Conservation (phyloP, 2,329 filamentous ascomycete genomes). For the Didymella pinodella region DNA sequence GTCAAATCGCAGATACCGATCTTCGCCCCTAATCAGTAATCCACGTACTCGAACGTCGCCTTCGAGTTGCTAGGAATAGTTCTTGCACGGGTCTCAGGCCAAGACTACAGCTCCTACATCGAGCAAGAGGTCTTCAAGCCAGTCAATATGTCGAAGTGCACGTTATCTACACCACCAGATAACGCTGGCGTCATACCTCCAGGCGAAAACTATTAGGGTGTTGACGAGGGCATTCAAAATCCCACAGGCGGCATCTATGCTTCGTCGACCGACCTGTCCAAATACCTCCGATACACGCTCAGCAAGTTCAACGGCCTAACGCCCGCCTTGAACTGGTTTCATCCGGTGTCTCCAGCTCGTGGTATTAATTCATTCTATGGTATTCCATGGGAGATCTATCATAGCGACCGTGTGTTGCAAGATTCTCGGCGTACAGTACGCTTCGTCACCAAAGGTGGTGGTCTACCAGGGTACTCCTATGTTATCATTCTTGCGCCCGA, state of each 20-base stretch:
- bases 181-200: conserved; percentile 51
- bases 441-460: conserved; percentile 57
- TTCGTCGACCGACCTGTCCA: conserved; percentile 53
- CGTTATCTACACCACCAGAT: conserved; percentile 41
- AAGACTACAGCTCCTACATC: conserved; percentile 51
- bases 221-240: conserved; percentile 53
- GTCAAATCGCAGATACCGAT: conserved; percentile 45
- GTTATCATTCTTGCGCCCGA: conserved; percentile 54
- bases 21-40: conserved; percentile 54
- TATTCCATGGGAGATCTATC: conserved; percentile 59
- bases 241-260: conserved; percentile 58
- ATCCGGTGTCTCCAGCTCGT: conserved; percentile 50
- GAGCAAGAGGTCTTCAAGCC: conserved; percentile 51
- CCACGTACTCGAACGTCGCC: conserved; percentile 54
- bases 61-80: conserved; percentile 54
- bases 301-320: conserved; percentile 54
- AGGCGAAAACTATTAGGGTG: conserved; percentile 51
- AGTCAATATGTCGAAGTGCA: conserved; percentile 43
- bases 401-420: conserved; percentile 51
- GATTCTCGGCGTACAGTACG: conserved; percentile 51
- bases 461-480: conserved; percentile 54
- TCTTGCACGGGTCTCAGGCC: conserved; percentile 49
- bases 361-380: conserved; percentile 55
- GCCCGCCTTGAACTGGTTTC: conserved; percentile 55
- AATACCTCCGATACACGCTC: conserved; percentile 55